Base-by-base conservation (phyloP, 2,329 filamentous ascomycete genomes). In the Fusarium lyarnte region DNA sequence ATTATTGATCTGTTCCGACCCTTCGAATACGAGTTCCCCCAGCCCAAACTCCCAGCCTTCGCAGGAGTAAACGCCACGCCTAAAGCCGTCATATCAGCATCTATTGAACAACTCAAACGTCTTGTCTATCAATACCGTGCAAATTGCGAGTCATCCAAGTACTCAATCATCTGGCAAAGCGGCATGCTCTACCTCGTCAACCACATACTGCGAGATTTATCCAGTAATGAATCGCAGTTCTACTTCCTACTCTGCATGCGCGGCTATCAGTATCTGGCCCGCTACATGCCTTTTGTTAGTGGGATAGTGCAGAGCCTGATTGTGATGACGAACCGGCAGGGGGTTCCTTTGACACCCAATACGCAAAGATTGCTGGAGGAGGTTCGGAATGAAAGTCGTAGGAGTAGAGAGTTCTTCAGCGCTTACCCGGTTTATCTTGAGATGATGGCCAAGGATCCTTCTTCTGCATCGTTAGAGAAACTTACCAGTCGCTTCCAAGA, bases 1-100 rank as follows among this genome's bases (percentile, higher is more conserved):
- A 46, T 29, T 1, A 29, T 46, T 0, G 43, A 46, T 5, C 13
- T 29, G 8, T 21, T 46, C 9, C 25, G 43, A 0, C 43, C 43
- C 0, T 46, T 46, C 1, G 13, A 46, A 4, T 25, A 21, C 1
- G 6, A 46, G 5, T 29, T 21, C 4, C 43, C 25, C 0, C 12
- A 46, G 0, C 43, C 8, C 0, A 46, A 46, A 0, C 43, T 5
- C 6, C 12, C 43, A 0, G 25, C 9, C 25, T n/a, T 29, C 0
- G 19, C 13, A 16, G 25, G 8, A 46, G 43, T 16, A 2, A n/a
- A 27, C 0, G 19, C 9, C 5, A 46, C 19, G 0, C 19, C 19
- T 0, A 46, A 8, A n/a, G 13, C 43, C 13, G 25, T 16, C 0
- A 16, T n/a, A 46, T 0, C 12, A 21, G 13, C 8, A 0, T 46